These are phyloP conservation scores for Colletotrichum trifolii DNA, from an alignment of 2,329 filamentous ascomycete genomes.

Conservation along the genomic window DNA sequence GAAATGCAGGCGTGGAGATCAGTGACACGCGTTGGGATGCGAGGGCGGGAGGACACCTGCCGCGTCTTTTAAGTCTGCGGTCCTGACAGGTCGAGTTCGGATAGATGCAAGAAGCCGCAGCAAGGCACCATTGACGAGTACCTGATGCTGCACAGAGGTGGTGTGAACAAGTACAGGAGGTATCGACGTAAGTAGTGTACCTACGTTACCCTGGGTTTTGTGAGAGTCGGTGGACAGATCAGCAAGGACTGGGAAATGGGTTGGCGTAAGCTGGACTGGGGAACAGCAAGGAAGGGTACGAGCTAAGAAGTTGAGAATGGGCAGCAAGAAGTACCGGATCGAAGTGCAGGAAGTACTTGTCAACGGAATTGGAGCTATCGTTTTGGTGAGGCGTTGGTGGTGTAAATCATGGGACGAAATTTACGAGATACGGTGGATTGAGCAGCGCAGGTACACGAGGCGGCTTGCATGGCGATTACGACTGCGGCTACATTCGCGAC, in stretches of 20 bases:
- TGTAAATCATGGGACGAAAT: conserved; percentile 1
- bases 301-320: not conserved
- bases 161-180: conserved; percentile 25
- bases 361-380: not conserved
- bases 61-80: conserved; percentile 23
- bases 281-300: not conserved
- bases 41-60: conserved; percentile 19
- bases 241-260: conserved; percentile 22
- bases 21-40: conserved; percentile 15
- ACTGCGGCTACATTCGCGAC: conserved; percentile 20
- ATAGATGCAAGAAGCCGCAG: conserved; percentile 8
- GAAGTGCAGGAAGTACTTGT: conserved; percentile 18
- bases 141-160: not conserved
- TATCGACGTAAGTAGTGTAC: not conserved
- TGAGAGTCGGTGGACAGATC: conserved; percentile 1
- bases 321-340: conserved; percentile 13
- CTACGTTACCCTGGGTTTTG: not conserved
- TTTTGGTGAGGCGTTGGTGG: conserved; percentile 1
- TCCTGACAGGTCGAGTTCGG: conserved; percentile 22
- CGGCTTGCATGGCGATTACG: conserved; percentile 19
- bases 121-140: conserved; percentile 15
- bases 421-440: not conserved
- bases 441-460: not conserved
- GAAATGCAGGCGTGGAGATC: conserved; percentile 11
- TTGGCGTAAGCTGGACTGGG: conserved; percentile 30